Conservation (phyloP, 345 rosid genomes). For the Capsella bursapastoris region DNA sequence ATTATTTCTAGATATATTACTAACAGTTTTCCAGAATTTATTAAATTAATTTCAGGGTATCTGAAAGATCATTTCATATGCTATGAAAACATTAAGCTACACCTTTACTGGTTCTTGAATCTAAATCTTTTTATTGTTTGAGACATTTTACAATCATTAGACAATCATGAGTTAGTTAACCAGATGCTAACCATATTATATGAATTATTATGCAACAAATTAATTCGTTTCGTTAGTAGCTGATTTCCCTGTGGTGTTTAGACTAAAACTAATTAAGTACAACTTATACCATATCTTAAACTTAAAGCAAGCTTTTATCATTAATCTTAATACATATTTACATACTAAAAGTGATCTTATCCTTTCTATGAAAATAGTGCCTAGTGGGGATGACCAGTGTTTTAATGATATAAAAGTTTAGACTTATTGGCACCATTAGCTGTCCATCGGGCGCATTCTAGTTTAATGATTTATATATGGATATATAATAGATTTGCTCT, state of each 20-base stretch:
- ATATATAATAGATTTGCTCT: slow-evolving; percentile 23
- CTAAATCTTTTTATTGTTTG: no score
- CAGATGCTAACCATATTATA: no score
- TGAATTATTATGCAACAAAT: neutral
- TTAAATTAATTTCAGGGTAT: neutral
- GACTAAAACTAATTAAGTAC: neutral
- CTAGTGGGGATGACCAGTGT: slow-evolving; percentile 30
- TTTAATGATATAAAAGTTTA: slow-evolving; percentile 6
- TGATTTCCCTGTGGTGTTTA: neutral
- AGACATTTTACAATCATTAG: slow-evolving; percentile 11
- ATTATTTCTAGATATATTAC: neutral
- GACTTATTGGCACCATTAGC: slow-evolving; percentile 33
- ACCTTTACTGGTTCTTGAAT: no score
- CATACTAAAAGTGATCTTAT: slow-evolving; percentile 25
- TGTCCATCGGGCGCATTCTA: slow-evolving; percentile 32
- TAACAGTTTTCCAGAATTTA: neutral
- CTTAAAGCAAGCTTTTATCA: slow-evolving; percentile 17
- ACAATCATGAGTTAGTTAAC: neutral
- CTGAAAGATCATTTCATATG: neutral
- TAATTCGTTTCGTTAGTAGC: slow-evolving; percentile 10
- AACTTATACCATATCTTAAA: slow-evolving; percentile 21
- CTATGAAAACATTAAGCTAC: neutral
- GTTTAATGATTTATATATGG: neutral
- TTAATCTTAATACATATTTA: neutral
- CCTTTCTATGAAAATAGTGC: neutral